Evolutionary conservation across 164 flowering plant species (phyloP), one percentile per base, ranked within the genome.

Genomic region (Berberis vulgaris): DNA sequence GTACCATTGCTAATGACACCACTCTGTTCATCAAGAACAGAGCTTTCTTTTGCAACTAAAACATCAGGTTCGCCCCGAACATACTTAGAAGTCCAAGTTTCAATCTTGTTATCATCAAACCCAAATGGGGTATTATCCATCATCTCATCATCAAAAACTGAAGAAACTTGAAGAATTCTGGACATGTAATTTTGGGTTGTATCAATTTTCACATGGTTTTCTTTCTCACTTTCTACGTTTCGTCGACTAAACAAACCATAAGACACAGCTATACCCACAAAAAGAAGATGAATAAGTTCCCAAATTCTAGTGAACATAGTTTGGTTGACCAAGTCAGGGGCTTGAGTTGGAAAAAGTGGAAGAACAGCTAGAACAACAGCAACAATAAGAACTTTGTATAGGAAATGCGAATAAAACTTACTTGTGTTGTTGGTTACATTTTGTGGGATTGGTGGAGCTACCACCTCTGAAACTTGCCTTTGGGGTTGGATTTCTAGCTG

Each of bases 181-280:
- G 93, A 80, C 50, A 91, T 80, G 55, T 83, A 83, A 1, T 76
- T 77, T 8, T 86, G 90, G 0, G 85, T 82, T 67, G 49, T 77
- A 64, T 85, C 91, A 8, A 78, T 60, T 62, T 72, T 77, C 0
- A 61, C 41, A 56, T 50, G 57, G n/a, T 62, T 62, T 62, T 85
- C 84, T 60, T 80, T 83, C 41, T 83, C 87, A 1, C 63, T 52
- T 13, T 84, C 87, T 2, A 67, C 54, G 40, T 77, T 84, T 67
- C 82, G 56, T 12, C 83, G 73, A 79, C 99, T 86, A 64, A 94
- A 91, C 0, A 94, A 76, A 6, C 97, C 96, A 58, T 94, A 94
- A 46, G 96, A 89, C 62, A 94, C 83, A 4, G 97, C 97, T 45
- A 91, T 81, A 2, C 99, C 99, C 12, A 90, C 97, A 58, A 90